These are phyloP conservation scores for Skeletonema potamos DNA, from an alignment of 108 stramenopile species.

Conservation along the genomic window DNA sequence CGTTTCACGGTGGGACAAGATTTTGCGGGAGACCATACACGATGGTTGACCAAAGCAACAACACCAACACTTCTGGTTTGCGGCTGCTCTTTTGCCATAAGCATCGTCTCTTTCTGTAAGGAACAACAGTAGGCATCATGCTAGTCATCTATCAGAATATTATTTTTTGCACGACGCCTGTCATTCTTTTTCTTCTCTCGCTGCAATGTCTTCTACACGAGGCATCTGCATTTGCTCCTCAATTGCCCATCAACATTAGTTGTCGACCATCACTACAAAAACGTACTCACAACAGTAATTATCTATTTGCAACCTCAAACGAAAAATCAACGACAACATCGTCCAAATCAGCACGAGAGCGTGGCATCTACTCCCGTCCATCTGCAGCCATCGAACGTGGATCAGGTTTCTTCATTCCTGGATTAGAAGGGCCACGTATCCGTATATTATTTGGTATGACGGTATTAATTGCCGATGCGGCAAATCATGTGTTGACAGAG, in stretches of 20 bases:
- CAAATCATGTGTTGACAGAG: slow-evolving; percentile 44
- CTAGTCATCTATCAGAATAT: not conserved
- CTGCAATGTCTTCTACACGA: not conserved
- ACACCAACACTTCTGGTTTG: no score
- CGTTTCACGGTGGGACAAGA: no score
- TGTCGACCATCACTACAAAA: not conserved
- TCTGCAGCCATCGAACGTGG: slow-evolving; percentile 93
- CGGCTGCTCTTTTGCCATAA: no score
- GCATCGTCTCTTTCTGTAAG: no score
- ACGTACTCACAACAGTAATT: not conserved
- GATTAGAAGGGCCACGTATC: slow-evolving; percentile 90
- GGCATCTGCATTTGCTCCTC: not conserved
- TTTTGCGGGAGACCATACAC: not conserved
- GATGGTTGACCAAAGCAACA: no score
- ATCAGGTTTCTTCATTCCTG: slow-evolving; percentile 94
- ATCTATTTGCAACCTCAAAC: not conserved
- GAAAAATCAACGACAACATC: not conserved
- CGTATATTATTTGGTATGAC: slow-evolving; percentile 64
- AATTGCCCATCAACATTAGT: not conserved
- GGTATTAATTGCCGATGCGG: slow-evolving; percentile 50
- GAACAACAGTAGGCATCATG: not conserved
- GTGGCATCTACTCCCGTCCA: slow-evolving; percentile 88
- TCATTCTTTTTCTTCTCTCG: not conserved
- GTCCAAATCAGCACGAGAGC: slow-evolving; percentile 32
- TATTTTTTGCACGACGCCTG: not conserved